Evolutionary conservation across 306 rosid species (phyloP), one percentile per base, ranked within the genome.

Genomic region (Pachyrhizus erosus): DNA sequence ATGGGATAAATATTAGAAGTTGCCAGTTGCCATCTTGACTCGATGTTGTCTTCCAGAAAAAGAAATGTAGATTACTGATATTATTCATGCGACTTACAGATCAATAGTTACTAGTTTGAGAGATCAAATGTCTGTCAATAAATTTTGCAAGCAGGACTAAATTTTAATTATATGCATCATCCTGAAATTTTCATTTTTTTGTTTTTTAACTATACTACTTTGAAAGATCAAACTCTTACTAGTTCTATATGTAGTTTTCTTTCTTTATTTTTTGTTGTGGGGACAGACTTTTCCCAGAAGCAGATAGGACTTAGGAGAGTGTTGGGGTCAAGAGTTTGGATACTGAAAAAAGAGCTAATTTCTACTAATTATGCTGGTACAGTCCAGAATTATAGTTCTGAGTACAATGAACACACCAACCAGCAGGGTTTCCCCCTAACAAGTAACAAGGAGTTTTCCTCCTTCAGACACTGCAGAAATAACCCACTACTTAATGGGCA

Each of bases 101-200:
- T 70, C 52, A 46, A 10, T 37, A 57, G 42, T 61, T 34, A 78
- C 80, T 39, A 40, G 45, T 52, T 70, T 64, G 64, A 61, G 75
- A 48, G 58, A 18, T 75, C 45, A 58, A 57, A 57, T 46, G 29
- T 55, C n/a, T 24, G 40, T 40, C 29, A 31, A 43, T 52, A 73
- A 39, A 61, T 43, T 70, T 68, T 34, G 58, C 42, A 57, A 13
- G 14, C 42, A 75, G 45, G 34, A 62, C 4, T 69, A 48, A 60
- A n/a, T 17, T 71, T 23, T 29, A 71, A 7, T 73, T 61, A 60
- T 60, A 12, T 0, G 27, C 37, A 26, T 66, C 52, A 9, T 24
- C 39, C 51, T 21, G 23, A 74, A 13, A 20, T 18, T 15, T 46
- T 6, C 42, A 20, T 61, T 29, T 13, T 46, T 72, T 48, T 2